These are phyloP conservation scores for Arxiozyma bovina DNA, from an alignment of 1,139 yeast species.

Conservation along the genomic window DNA sequence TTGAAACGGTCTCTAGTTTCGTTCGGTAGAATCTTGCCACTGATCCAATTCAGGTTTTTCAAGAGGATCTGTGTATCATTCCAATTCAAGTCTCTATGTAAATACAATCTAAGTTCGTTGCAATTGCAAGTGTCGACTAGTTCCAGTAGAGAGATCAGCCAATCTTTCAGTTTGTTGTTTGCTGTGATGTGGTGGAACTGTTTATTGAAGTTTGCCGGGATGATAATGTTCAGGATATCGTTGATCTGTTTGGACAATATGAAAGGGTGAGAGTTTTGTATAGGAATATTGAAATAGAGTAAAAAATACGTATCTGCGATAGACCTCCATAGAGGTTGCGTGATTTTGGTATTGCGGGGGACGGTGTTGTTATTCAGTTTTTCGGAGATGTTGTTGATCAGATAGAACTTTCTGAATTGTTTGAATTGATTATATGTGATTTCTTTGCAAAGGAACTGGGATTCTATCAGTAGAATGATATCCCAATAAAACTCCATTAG, in stretches of 20 bases:
- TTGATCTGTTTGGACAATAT: not conserved
- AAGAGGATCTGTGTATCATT: constrained; percentile 17
- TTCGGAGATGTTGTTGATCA: constrained; percentile 13
- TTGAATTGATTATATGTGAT: constrained; percentile 6
- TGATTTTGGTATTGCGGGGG: not conserved
- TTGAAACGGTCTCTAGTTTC: constrained; percentile 15
- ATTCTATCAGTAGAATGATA: constrained; percentile 24
- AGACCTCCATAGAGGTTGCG: constrained; percentile 14
- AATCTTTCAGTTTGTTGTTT: constrained; percentile 11
- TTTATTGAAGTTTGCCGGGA: constrained; percentile 4
- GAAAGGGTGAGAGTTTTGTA: not conserved
- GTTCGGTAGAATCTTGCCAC: constrained; percentile 25
- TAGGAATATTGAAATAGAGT: constrained; percentile 11
- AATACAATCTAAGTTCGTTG: constrained; percentile 17
- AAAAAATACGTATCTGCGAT: constrained; percentile 20
- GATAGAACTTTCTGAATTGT: constrained; percentile 14
- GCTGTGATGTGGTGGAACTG: not conserved
- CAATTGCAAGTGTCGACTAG: constrained; percentile 14
- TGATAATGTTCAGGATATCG: constrained; percentile 5
- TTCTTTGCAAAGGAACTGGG: constrained; percentile 15
- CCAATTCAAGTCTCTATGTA: constrained; percentile 16
- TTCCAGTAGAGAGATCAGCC: constrained; percentile 25
- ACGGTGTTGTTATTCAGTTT: constrained; percentile 8
- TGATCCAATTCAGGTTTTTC: constrained; percentile 28
- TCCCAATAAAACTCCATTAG: constrained; percentile 29